Base-by-base conservation (phyloP, 1,284 basidiomycete genomes). In the Trichosporon coremiiforme region DNA sequence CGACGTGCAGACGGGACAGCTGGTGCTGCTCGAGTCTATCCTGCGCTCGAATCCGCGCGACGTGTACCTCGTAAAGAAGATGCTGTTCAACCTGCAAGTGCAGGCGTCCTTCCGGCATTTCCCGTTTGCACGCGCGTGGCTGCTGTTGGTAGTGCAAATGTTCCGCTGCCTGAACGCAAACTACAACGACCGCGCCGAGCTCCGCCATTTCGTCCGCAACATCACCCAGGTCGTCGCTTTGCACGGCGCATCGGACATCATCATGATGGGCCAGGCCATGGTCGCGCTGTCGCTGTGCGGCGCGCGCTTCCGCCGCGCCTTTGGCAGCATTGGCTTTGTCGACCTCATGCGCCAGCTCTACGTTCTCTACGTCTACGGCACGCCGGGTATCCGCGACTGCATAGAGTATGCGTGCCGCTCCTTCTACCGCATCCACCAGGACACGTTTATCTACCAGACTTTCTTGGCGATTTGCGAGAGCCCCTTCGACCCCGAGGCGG, bases 81-180 rank as follows among this genome's bases (percentile, higher is more conserved):
- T 86, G 75, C 86, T 91, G 83, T 85, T 87, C 9, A 85, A 86
- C 33, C 84, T 93, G 4, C 87, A 83, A 64, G 76, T 82, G 8
- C 75, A 78, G 67, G 69, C 71, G 1, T 78, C 75, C 2, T 74
- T 78, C 50, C 64, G 71, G 1, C 67, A 78, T 74, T 73, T 64
- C 72, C 73, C 75, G 3, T 81, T 93, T 33, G 87, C 90, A 0
- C 86, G 90, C 22, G 91, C 90, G 70, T 89, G 92, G 82, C 78
- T 93, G 41, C 83, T 91, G 7, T 84, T 92, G 35, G 85, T 90
- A n/a, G 87, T 87, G 3, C 89, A 90, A 74, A 85, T 92, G 8
- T 92, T 93, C 77, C 86, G 88, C 17, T 89, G 87, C 2, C 87
- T 92, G 85, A 89, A 90, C n/a, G 85, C 90, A 29, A 90, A 91